Percentiles rank a stretch among this genome's conserved stretches.
Conservation (phyloP, 257 asterid genomes). For the Solanum megistacrolobum region DNA sequence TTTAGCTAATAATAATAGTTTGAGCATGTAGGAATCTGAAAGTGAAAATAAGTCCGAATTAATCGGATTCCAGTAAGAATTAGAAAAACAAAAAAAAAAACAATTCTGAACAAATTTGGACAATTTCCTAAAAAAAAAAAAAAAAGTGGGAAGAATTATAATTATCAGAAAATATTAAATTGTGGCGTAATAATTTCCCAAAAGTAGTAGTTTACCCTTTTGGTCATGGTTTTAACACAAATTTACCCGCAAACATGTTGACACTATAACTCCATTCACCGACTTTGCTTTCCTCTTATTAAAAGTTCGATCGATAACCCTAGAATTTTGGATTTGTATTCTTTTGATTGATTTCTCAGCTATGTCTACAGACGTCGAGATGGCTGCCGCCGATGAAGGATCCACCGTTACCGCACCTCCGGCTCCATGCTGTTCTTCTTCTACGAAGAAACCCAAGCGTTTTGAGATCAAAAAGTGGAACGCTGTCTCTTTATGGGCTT, state of each 20-base stretch:
- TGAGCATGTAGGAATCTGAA: neutral
- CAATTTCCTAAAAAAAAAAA: neutral
- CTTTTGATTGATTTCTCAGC: slow-evolving; percentile 24
- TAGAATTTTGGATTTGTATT: neutral
- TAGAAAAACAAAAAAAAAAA: too few relatives aligned
- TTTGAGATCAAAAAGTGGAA: slow-evolving; percentile 89
- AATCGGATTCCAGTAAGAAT: too few relatives aligned
- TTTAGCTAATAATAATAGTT: too few relatives aligned
- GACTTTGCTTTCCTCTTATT: neutral
- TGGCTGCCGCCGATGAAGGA: slow-evolving; percentile 62
- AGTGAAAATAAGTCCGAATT: neutral
- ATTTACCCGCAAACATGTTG: neutral
- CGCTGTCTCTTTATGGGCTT: slow-evolving; percentile 86
- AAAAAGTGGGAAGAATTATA: neutral
- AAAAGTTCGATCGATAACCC: neutral
- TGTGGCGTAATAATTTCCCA: neutral
- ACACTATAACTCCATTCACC: neutral
- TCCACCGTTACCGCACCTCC: slow-evolving; percentile 45
- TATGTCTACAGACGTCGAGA: slow-evolving; percentile 49
- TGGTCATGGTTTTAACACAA: neutral
- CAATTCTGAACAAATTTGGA: neutral
- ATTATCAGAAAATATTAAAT: neutral
- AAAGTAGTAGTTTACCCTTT: neutral
- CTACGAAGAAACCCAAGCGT: slow-evolving; percentile 59
- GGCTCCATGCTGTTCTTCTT: slow-evolving; percentile 7